Conservation (phyloP, 495 filamentous ascomycete species). For the Neurospora hispaniola region DNA sequence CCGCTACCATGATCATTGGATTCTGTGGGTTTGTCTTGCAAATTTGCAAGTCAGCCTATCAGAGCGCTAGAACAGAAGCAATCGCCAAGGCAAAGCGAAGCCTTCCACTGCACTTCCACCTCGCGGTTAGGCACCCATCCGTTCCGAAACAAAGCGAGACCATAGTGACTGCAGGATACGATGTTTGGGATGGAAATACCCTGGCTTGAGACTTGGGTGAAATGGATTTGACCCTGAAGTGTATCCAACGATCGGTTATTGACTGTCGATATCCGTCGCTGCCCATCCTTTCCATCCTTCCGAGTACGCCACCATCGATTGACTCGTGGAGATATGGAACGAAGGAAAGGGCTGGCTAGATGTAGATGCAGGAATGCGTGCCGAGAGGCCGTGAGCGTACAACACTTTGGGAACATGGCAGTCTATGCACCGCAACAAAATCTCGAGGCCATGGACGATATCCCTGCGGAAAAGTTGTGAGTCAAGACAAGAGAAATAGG, state of each 20-base stretch:
- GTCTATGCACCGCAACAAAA: not conserved
- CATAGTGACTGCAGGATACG: not conserved
- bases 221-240: not conserved
- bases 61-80: not conserved
- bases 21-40: not conserved
- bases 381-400: not conserved
- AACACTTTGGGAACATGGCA: not conserved
- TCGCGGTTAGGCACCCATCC: not conserved
- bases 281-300: not conserved
- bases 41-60: not conserved
- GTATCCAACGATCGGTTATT: not conserved
- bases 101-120: not conserved
- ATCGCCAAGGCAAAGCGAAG: not conserved
- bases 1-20: not conserved
- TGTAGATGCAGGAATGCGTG: not conserved
- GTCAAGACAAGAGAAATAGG: not conserved
- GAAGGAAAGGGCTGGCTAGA: not conserved
- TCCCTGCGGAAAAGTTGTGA: not conserved
- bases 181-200: not conserved
- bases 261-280: not conserved
- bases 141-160: not conserved
- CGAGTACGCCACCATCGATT: not conserved
- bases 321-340: not conserved
- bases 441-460: not conserved
- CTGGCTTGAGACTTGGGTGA: not conserved